Evolutionary conservation across 2,329 filamentous ascomycete genomes (phyloP), one percentile per base, ranked within the genome.

Genomic region (Fusarium hainanense): DNA sequence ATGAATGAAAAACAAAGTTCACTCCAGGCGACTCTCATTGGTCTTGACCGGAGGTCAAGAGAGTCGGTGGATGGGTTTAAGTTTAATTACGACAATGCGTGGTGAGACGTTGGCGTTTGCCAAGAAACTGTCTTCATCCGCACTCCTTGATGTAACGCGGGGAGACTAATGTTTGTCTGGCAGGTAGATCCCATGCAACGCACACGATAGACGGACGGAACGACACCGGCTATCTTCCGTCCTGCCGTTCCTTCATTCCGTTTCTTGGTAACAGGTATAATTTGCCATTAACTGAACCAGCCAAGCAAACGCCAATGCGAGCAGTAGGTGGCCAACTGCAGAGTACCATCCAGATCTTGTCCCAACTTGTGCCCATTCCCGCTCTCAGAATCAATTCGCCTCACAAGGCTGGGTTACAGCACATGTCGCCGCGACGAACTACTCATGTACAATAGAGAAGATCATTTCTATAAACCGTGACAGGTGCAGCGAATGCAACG

Each of bases 391-490:
- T 20, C 21, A 14, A 41, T 66, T 66, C 12, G 62, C 37, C 63
- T 66, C 55, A 50, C 54, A 41, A 66, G 48, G 63, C 43, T 66
- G 40, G 30, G 62, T 49, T 66, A 40, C 60, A 63, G 27, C 16
- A 49, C 54, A 66, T 34, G 1, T 63, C 9, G 20, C n/a, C 18
- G 20, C 27, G 14, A 32, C 4, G 18, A 50, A 51, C 62, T 57
- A 28, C 14, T 23, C 12, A 47, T 47, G 44, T 47, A 47, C 25
- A 47, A 47, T 47, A 20, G 7, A 10, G 63, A 14, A 62, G 63
- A 66, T 66, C 63, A 62, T 67, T 66, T 3, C 63, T 51, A 32
- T 6, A 34, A 37, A 28, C 4, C 6, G 42, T 13, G 18, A 6
- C 13, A 43, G 20, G 27, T 51, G 27, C 62, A 67, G 58, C 23